Conservation (phyloP, 1,284 basidiomycete genomes). For the Fomitopsis betulina region DNA sequence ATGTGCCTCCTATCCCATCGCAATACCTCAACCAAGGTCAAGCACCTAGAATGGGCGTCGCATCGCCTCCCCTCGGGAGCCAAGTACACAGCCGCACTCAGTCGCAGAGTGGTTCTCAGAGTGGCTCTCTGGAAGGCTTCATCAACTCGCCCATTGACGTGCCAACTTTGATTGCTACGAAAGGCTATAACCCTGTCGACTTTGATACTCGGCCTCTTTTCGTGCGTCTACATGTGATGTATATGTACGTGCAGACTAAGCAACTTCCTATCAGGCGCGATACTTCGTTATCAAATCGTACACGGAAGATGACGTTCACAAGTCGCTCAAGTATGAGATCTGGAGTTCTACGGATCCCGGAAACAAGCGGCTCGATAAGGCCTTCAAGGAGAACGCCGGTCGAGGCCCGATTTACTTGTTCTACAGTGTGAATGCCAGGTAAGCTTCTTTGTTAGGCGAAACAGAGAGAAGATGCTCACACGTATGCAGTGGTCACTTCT, state of each 20-base stretch:
- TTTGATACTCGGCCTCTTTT: constrained; percentile 81
- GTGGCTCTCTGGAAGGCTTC: constrained; percentile 27
- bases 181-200: constrained; percentile 86
- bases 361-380: constrained; percentile 93
- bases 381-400: constrained; percentile 85
- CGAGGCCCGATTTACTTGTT: constrained; percentile 93
- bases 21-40: constrained; percentile 60
- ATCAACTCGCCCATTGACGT: constrained; percentile 73
- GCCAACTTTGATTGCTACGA: constrained; percentile 78
- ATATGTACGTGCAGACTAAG: neutral
- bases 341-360: constrained; percentile 96
- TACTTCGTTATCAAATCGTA: constrained; percentile 98
- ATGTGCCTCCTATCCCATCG: constrained; percentile 63
- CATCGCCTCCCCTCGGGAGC: constrained; percentile 18
- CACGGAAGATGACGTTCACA: constrained; percentile 97
- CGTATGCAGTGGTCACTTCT: constrained; percentile 79
- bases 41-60: constrained; percentile 39
- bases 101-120: constrained; percentile 24
- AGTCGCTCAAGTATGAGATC: constrained; percentile 93
- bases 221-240: constrained; percentile 39
- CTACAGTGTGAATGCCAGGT: constrained; percentile 94
- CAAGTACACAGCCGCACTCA: constrained; percentile 23
- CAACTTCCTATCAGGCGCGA: constrained; percentile 52
- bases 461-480: constrained; percentile 4
- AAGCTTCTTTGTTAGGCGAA: neutral